Percentiles rank a stretch among this genome's conserved stretches.
phyloP scores from a whole-genome alignment of 2,329 filamentous ascomycete species.

The Aureobasidium sp. region DNA sequence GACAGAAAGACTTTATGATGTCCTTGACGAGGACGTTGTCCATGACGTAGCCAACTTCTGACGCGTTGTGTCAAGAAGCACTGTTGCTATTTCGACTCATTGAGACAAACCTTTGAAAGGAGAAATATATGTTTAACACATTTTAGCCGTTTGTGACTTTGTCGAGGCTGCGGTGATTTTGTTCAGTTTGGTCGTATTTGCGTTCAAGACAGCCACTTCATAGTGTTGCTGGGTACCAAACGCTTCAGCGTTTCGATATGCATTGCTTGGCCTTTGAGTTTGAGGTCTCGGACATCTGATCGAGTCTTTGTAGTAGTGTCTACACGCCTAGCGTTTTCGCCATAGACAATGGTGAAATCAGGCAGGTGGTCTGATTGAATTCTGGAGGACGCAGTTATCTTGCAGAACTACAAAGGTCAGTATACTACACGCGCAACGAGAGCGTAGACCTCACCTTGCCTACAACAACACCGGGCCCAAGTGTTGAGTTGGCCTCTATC shows the following conservation, averaged over 20 bases:
- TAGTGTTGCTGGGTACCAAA: slow-evolving; percentile 29
- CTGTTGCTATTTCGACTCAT: background rate
- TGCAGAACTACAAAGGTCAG: slow-evolving; percentile 34
- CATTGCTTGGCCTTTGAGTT: slow-evolving; percentile 27
- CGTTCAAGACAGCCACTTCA: slow-evolving; percentile 27
- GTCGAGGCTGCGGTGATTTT: background rate
- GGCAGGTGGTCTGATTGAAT: slow-evolving; percentile 33
- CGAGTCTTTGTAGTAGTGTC: slow-evolving; percentile 33
- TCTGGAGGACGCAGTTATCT: slow-evolving; percentile 32
- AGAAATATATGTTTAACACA: too few species aligned
- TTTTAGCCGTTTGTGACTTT: background rate
- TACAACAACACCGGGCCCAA: slow-evolving; percentile 35
- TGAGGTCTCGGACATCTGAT: slow-evolving; percentile 25
- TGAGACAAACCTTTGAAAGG: too few species aligned
- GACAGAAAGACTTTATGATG: background rate
- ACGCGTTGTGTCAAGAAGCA: slow-evolving; percentile 1
- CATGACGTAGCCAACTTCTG: slow-evolving; percentile 3
- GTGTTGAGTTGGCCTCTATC: slow-evolving; percentile 26
- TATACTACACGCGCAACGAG: background rate
- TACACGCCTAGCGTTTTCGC: slow-evolving; percentile 31
- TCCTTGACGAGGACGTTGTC: background rate
- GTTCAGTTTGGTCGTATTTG: background rate
- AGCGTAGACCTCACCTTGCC: slow-evolving; percentile 32
- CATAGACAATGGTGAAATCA: slow-evolving; percentile 41
- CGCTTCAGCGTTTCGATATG: slow-evolving; percentile 28